phyloP scores from a whole-genome alignment of 495 filamentous ascomycete genomes.

The Neurospora sp. region DNA sequence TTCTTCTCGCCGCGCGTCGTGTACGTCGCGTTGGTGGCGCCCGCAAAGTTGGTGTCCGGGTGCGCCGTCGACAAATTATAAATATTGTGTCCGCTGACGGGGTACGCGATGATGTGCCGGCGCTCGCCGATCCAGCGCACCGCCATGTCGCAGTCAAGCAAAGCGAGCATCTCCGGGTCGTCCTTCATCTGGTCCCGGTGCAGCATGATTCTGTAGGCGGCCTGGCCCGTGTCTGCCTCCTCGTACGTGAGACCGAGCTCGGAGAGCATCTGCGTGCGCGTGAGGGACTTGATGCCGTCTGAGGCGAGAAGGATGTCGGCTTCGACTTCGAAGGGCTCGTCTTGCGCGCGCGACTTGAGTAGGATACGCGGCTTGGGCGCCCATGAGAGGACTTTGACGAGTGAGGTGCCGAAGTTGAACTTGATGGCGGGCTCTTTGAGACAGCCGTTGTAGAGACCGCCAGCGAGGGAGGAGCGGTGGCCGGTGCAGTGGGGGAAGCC shows the following conservation, averaged over 20 bases:
- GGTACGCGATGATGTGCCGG: constrained; percentile 76
- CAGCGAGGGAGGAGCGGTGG: constrained; percentile 65
- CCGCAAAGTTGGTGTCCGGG: constrained; percentile 63
- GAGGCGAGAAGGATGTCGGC: constrained; percentile 62
- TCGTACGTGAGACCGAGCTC: constrained; percentile 41
- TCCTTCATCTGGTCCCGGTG: constrained; percentile 52
- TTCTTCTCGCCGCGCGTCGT: constrained; percentile 62
- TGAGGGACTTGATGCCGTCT: constrained; percentile 63
- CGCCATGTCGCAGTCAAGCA: constrained; percentile 57
- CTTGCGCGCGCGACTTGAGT: constrained; percentile 44
- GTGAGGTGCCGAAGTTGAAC: constrained; percentile 55
- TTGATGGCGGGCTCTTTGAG: constrained; percentile 50
- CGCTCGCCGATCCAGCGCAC: constrained; percentile 71
- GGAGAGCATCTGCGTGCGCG: constrained; percentile 52
- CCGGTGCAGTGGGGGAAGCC: constrained; percentile 69
- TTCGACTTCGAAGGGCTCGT: constrained; percentile 40
- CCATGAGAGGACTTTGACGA: constrained; percentile 45
- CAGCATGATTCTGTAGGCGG: constrained; percentile 81
- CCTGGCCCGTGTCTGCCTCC: constrained; percentile 63
- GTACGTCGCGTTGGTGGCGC: constrained; percentile 63
- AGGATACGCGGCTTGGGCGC: constrained; percentile 45
- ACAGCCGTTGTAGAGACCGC: constrained; percentile 57
- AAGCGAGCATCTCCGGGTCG: constrained; percentile 56
- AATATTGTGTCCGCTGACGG: constrained; percentile 60
- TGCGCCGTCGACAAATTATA: constrained; percentile 73